Percentiles rank a stretch among this genome's conserved stretches.
Evolutionary conservation across 75 land plant genomes (phyloP).

Genomic region (Picea glauca): DNA sequence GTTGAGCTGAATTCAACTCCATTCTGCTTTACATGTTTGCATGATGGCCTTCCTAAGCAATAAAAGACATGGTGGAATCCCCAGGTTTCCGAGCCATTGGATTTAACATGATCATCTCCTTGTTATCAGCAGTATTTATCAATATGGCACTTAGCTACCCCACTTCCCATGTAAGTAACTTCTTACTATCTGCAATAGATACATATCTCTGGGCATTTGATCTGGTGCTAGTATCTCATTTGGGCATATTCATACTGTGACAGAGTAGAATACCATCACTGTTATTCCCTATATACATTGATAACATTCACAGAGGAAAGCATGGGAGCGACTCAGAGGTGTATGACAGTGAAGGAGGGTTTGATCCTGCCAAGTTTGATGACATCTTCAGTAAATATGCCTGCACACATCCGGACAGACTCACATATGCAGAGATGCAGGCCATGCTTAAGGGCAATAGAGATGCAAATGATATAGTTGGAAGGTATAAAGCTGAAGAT

Average conservation of each 20-base stretch:
- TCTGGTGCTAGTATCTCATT: too few species aligned
- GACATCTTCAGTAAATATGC: constrained; percentile 58
- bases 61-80: background rate
- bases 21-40: background rate
- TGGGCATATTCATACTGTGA: background rate
- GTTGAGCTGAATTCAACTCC: background rate
- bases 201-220: too few species aligned
- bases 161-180: constrained; percentile 62
- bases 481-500: constrained; percentile 7
- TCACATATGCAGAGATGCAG: constrained; percentile 19
- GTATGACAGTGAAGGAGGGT: constrained; percentile 59
- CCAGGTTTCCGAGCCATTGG: constrained; percentile 71
- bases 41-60: too few species aligned
- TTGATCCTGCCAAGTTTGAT: constrained; percentile 73
- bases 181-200: background rate
- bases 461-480: constrained; percentile 18
- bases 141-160: constrained; percentile 51
- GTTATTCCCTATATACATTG: constrained; percentile 37
- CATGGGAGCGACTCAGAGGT: constrained; percentile 57
- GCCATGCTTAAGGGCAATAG: constrained; percentile 26
- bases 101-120: constrained; percentile 39
- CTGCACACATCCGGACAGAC: constrained; percentile 9
- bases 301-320: constrained; percentile 48
- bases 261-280: constrained; percentile 41
- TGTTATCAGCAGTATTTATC: constrained; percentile 45